phyloP scores from a whole-genome alignment of 2,329 filamentous ascomycete genomes.

The Fusarium sp. region DNA sequence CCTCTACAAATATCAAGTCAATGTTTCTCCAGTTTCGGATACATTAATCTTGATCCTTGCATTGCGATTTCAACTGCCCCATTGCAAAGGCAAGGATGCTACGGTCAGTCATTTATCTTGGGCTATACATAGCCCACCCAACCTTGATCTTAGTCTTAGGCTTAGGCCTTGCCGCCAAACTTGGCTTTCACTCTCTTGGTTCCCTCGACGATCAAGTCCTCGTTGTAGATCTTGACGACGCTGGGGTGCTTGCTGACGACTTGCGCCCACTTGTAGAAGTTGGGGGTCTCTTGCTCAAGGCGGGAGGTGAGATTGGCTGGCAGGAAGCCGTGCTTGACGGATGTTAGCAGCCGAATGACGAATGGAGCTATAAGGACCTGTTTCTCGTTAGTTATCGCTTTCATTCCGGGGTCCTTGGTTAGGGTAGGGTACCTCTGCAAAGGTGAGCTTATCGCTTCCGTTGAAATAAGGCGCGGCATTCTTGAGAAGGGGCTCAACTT shows the following conservation, averaged over 20 bases:
- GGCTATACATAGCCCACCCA: slow-evolving; percentile 2
- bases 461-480: slow-evolving; percentile 70
- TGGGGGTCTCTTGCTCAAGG: slow-evolving; percentile 66
- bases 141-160: not conserved
- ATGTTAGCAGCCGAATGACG: slow-evolving; percentile 66
- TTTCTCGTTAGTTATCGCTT: not conserved
- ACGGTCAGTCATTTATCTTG: not conserved
- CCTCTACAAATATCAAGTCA: not conserved
- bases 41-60: slow-evolving; percentile 2
- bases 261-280: slow-evolving; percentile 74
- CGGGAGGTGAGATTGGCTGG: slow-evolving; percentile 57
- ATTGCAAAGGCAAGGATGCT: not conserved
- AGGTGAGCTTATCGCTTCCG: slow-evolving; percentile 70
- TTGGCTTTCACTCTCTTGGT: slow-evolving; percentile 36
- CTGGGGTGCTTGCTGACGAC: slow-evolving; percentile 69
- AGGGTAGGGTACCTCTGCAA: slow-evolving; percentile 71
- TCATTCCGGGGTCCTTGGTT: slow-evolving; percentile 10
- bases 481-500: slow-evolving; percentile 75
- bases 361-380: slow-evolving; percentile 74
- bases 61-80: not conserved
- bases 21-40: slow-evolving; percentile 2
- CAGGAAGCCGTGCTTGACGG: slow-evolving; percentile 63
- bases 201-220: slow-evolving; percentile 43
- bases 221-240: slow-evolving; percentile 71
- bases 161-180: slow-evolving; percentile 10